Base-by-base conservation (phyloP, 176 grass and related monocot species). In the Carex myosuroides region DNA sequence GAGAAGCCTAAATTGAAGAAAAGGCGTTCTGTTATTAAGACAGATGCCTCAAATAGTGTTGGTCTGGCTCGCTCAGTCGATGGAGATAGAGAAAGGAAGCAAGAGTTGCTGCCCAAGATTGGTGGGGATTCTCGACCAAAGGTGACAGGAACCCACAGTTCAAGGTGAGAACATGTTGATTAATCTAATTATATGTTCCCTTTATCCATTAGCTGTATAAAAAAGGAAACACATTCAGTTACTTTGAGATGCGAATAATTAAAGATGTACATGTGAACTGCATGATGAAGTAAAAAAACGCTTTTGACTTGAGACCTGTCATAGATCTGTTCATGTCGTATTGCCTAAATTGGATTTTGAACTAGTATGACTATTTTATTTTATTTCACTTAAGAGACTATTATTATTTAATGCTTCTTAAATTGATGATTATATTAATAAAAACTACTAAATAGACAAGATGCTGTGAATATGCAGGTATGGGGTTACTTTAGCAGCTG, bases 1-100 rank as follows among this genome's bases (percentile, higher is more conserved):
- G 90, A 94, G 65, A 97, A 97, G 63, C 92, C 88, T 54, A 97
- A 90, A 67, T 75, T 94, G 83, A 97, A 92, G 89, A 97, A 92
- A 87, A 97, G 90, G 11, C 92, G 94, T 33, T 97, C 94, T 89
- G 70, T 82, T 21, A 89, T 94, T 41, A 97, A 97, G 68, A 79
- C 90, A 50, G 94, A 94, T 37, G 61, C 86, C 46, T 88, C 91
- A 67, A 66, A 20, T 24, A 57, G 82, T 88, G 81, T 85, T 79
- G 85, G 70, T 91, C 87, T 72, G 79, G 75, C 56, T 67, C 79
- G 90, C 21, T 89, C 79, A 48, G 10, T 39, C n/a, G 90, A 97
- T 89, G 81, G 69, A 86, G 90, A 97, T 21, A 57, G 87, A 37
- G 92, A 92, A 81, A 83, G 83, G 61, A 97, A 94, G 81, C 90